A percentile compares a stretch with the other conserved stretches of the same genome.
Conservation (phyloP, 1,139 yeast genomes). For the Zygosaccharomyces pseudobailii region DNA sequence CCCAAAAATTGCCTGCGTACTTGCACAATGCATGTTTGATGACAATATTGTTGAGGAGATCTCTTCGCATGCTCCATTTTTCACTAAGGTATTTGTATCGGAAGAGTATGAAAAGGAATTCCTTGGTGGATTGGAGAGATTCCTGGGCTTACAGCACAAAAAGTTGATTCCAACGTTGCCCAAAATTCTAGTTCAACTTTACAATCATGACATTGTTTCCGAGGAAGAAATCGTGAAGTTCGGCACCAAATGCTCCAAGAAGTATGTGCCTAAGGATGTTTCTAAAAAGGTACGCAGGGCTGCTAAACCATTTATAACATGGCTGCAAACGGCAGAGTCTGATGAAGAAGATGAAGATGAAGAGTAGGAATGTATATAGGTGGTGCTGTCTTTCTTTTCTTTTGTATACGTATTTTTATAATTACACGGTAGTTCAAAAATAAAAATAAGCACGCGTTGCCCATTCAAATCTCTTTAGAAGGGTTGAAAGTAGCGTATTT, state of each 20-base stretch:
- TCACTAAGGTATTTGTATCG: conserved; percentile 67
- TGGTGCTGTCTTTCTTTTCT: conserved; percentile 1
- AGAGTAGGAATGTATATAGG: conserved; percentile 12
- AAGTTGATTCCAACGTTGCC: conserved; percentile 72
- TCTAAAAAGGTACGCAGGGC: conserved; percentile 94
- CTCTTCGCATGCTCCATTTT: conserved; percentile 72
- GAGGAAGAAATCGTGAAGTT: conserved; percentile 79
- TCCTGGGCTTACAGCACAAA: conserved; percentile 77
- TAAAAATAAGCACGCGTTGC: not conserved
- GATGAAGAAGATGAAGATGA: conserved; percentile 43
- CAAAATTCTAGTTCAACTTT: conserved; percentile 72
- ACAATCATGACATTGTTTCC: conserved; percentile 75
- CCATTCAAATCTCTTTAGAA: not conserved
- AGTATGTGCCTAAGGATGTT: conserved; percentile 86
- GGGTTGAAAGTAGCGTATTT: too few species aligned
- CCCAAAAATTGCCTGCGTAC: conserved; percentile 80
- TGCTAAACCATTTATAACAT: conserved; percentile 88
- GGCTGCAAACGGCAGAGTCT: conserved; percentile 92
- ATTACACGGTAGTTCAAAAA: not conserved
- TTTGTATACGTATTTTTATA: conserved; percentile 3
- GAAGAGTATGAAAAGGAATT: conserved; percentile 76
- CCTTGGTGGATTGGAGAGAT: conserved; percentile 93
- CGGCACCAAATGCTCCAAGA: conserved; percentile 92
- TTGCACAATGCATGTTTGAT: conserved; percentile 86
- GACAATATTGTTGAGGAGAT: conserved; percentile 72